Conservation (phyloP, 371 early-diverging fungal genomes). For the Mortierella sp. region DNA sequence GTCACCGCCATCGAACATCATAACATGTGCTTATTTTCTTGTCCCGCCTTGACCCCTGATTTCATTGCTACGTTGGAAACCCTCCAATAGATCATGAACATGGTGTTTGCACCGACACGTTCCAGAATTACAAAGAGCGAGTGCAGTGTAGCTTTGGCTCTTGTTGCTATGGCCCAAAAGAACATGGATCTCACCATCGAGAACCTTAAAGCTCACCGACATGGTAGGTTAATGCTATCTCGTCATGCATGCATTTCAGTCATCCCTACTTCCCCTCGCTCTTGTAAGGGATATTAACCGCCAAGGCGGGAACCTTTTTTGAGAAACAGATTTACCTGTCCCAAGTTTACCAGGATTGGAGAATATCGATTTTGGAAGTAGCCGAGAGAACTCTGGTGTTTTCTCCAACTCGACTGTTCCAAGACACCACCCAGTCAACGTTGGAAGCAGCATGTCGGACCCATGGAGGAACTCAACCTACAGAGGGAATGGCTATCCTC, state of each 20-base stretch:
- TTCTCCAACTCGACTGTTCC: slow-evolving; percentile 29
- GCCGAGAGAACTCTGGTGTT: slow-evolving; percentile 10
- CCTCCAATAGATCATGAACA: slow-evolving; percentile 43
- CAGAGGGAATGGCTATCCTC: slow-evolving; percentile 25
- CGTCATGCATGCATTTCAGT: not conserved
- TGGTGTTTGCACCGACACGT: slow-evolving; percentile 60
- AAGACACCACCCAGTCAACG: slow-evolving; percentile 24
- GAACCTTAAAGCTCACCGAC: slow-evolving; percentile 59
- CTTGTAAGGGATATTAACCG: no score
- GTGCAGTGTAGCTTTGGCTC: slow-evolving; percentile 76
- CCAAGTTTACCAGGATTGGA: slow-evolving; percentile 46
- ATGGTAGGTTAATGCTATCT: slow-evolving; percentile 47
- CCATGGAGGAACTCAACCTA: slow-evolving; percentile 36
- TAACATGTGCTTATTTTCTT: not conserved
- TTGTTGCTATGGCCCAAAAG: slow-evolving; percentile 80
- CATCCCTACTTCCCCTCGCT: not conserved
- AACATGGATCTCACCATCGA: slow-evolving; percentile 73
- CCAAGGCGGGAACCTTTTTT: no score
- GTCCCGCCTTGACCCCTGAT: not conserved
- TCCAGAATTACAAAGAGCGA: slow-evolving; percentile 70
- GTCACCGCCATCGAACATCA: no score
- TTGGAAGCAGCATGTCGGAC: slow-evolving; percentile 21
- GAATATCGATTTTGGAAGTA: slow-evolving; percentile 34
- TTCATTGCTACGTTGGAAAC: not conserved
- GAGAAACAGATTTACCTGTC: slow-evolving; percentile 52